These are phyloP conservation scores for Solanum tarapatanum DNA, from an alignment of 257 asterid species.

Conservation along the genomic window DNA sequence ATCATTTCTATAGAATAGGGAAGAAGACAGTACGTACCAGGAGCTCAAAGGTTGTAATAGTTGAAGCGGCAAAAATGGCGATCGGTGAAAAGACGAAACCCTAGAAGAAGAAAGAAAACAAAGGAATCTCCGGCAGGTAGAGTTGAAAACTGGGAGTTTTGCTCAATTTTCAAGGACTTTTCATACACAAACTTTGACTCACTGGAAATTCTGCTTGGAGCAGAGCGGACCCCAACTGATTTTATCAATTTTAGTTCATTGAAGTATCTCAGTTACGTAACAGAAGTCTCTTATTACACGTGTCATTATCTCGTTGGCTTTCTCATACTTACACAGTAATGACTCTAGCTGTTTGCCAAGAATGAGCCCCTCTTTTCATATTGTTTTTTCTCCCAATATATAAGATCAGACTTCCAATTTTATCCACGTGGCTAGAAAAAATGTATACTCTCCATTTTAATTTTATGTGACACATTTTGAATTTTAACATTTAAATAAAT, in stretches of 20 bases:
- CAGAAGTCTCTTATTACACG: background rate
- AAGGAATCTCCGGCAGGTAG: background rate
- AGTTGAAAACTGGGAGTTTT: background rate
- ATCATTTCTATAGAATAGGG: background rate
- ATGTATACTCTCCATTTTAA: too few species aligned
- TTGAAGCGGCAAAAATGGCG: background rate
- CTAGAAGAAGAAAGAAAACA: background rate
- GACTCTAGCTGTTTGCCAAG: background rate
- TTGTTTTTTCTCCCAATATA: background rate
- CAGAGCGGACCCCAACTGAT: slow-evolving; percentile 45
- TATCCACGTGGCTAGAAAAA: background rate
- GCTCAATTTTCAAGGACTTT: background rate
- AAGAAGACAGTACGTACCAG: background rate
- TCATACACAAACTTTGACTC: background rate
- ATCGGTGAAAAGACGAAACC: background rate
- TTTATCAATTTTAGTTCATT: slow-evolving; percentile 33
- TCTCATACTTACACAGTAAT: background rate
- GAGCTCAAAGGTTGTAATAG: background rate
- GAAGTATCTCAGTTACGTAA: slow-evolving; percentile 9
- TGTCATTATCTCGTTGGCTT: background rate
- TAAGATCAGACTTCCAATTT: background rate
- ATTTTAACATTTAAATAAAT: too few species aligned
- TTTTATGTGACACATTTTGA: too few species aligned
- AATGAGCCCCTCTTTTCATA: background rate
- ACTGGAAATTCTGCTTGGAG: slow-evolving; percentile 2